Percentiles rank a stretch among this genome's conserved stretches.
phyloP scores from a whole-genome alignment of 2,329 filamentous ascomycete genomes.

The Karstenula rhodostoma region DNA sequence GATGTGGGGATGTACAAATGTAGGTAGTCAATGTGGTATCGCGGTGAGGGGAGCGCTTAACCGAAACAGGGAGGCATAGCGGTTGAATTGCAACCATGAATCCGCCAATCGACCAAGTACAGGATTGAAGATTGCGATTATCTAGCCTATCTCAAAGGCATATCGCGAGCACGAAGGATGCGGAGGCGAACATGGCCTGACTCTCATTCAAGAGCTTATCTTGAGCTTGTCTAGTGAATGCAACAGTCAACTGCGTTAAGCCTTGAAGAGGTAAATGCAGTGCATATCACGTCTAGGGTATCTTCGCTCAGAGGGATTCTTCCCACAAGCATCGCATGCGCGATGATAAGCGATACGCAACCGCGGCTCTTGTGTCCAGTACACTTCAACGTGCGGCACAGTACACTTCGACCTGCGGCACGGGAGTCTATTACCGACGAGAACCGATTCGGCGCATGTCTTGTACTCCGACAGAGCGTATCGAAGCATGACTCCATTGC shows the following conservation, averaged over 20 bases:
- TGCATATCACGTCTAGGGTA: not conserved
- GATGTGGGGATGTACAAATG: constrained; percentile 1
- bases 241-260: not conserved
- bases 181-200: not conserved
- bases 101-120: not conserved
- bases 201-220: not conserved
- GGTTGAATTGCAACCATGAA: constrained; percentile 13
- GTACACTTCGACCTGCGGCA: no score
- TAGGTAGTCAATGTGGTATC: constrained; percentile 8
- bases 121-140: not conserved
- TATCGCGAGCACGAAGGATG: not conserved
- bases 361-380: not conserved
- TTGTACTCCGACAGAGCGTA: not conserved
- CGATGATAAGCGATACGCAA: constrained; percentile 1
- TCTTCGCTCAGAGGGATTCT: not conserved
- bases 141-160: not conserved
- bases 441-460: not conserved
- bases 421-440: not conserved
- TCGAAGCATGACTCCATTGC: not conserved
- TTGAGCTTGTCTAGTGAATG: not conserved
- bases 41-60: constrained; percentile 14
- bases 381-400: not conserved
- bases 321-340: not conserved
- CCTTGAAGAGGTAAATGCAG: not conserved
- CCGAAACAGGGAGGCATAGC: constrained; percentile 18